Conservation (phyloP, 2,329 filamentous ascomycete genomes). For the Bimuria novae-zelandiae region DNA sequence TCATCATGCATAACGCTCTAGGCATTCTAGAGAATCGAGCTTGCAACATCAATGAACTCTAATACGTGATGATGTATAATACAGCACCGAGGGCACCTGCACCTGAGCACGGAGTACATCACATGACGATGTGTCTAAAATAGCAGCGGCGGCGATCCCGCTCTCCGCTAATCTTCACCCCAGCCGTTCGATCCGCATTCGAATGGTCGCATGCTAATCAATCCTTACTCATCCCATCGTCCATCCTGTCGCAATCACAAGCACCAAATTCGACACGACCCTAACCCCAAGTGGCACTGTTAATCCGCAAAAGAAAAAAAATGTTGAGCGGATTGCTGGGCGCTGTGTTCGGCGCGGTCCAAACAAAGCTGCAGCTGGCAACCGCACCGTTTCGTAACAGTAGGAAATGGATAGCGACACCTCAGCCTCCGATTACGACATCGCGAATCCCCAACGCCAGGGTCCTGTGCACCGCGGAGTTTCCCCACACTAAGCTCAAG, state of each 20-base stretch:
- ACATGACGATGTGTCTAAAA: too few species aligned
- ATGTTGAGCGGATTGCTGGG: not conserved
- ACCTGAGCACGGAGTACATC: too few species aligned
- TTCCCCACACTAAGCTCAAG: constrained; percentile 9
- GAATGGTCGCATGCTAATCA: not conserved
- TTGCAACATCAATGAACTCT: not conserved
- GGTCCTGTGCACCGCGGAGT: not conserved
- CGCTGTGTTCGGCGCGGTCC: not conserved
- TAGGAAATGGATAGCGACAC: constrained; percentile 14
- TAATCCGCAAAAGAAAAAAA: not conserved
- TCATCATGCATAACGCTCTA: constrained; percentile 4
- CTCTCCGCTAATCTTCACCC: not conserved
- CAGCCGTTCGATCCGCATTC: not conserved
- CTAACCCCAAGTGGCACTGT: not conserved
- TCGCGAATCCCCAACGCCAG: constrained; percentile 4
- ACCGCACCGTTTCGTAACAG: constrained; percentile 2
- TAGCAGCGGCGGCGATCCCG: not conserved
- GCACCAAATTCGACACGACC: not conserved
- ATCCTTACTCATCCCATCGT: not conserved
- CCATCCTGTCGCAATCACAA: not conserved
- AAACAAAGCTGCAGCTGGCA: not conserved
- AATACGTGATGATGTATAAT: too few species aligned
- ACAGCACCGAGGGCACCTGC: too few species aligned
- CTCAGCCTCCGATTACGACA: constrained; percentile 12
- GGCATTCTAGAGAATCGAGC: not conserved